Conservation (phyloP, 345 rosid species). For the Boechera stricta region DNA sequence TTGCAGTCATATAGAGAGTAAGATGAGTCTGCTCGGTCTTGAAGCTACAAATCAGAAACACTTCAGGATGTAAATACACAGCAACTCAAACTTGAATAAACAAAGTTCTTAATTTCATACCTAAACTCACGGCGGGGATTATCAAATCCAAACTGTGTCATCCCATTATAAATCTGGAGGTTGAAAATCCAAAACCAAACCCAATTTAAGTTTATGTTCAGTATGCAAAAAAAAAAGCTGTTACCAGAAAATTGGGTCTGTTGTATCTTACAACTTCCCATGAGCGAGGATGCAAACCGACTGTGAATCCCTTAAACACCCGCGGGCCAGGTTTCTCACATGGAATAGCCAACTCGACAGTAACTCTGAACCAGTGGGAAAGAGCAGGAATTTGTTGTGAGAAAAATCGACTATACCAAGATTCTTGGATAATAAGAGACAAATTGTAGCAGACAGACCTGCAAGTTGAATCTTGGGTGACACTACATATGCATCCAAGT, state of each 20-base stretch:
- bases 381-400: constrained; percentile 4
- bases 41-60: constrained; percentile 56
- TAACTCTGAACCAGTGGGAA: constrained; percentile 56
- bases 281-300: constrained; percentile 94
- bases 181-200: constrained; percentile 7
- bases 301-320: constrained; percentile 85
- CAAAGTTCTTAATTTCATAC: constrained; percentile 45
- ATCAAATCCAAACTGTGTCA: constrained; percentile 89
- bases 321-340: constrained; percentile 85
- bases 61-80: constrained; percentile 16
- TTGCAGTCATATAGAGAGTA: constrained; percentile 86
- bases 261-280: constrained; percentile 83
- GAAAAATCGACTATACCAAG: not conserved
- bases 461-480: constrained; percentile 76
- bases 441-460: constrained; percentile 56
- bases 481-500: constrained; percentile 91
- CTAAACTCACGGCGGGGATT: constrained; percentile 62
- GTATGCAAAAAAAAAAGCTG: not conserved
- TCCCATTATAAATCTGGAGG: constrained; percentile 81
- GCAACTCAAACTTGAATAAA: constrained; percentile 10
- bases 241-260: constrained; percentile 11
- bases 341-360: constrained; percentile 81
- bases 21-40: constrained; percentile 78
- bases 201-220: not conserved
- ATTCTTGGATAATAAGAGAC: constrained; percentile 23